Evolutionary conservation across 2,329 filamentous ascomycete genomes (phyloP), one percentile per base, ranked within the genome.

Genomic region (Hawksworthiomyces lignivorus): DNA sequence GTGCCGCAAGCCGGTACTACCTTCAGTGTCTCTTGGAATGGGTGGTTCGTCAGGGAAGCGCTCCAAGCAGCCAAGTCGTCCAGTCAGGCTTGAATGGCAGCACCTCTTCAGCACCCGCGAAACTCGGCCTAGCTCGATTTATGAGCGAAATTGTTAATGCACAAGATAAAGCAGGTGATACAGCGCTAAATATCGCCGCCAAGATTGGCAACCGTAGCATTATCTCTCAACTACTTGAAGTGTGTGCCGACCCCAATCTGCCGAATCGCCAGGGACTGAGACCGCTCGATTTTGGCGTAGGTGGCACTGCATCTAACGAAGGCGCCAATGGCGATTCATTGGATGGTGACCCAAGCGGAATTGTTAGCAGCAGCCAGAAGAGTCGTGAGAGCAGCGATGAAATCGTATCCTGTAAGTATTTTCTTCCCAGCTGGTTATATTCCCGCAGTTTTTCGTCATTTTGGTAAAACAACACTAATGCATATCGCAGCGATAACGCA

Each of bases 111-210:
- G 61, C 48, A 11, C 65, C 63, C 31, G 84, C 77, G 41, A 86
- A 75, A 48, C 94, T 97, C 63, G 87, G 84, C 19, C 74, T 98
- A 40, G 89, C 87, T 22, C 81, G 87, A 28, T 98, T 98, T 64
- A 94, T 98, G 77, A 87, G 84, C 36, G 89, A 97, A 57, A 94
- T 98, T 60, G 90, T 98, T 46, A 97, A 98, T 54, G 84, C 89
- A 0, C 85, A 90, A 54, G 92, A 98, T 61, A 88, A 89, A 54
- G 84, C 85, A 26, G 92, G 92, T 1, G 94, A 98, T 56, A 98
- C 92, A 0, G 92, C 92, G 0, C 70, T 98, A 17, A 96, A 96
- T 52, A 82, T 97, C 48, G 92, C 90, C 2, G 89, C 92, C 2
- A 76, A 92, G 47, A 94, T 96, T 51, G 87, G 88, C 18, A 97